A percentile compares a stretch with the other conserved stretches of the same genome.
These are phyloP conservation scores for Oryza coarctata DNA, from an alignment of 176 grass and related monocot genomes.

Conservation along the genomic window DNA sequence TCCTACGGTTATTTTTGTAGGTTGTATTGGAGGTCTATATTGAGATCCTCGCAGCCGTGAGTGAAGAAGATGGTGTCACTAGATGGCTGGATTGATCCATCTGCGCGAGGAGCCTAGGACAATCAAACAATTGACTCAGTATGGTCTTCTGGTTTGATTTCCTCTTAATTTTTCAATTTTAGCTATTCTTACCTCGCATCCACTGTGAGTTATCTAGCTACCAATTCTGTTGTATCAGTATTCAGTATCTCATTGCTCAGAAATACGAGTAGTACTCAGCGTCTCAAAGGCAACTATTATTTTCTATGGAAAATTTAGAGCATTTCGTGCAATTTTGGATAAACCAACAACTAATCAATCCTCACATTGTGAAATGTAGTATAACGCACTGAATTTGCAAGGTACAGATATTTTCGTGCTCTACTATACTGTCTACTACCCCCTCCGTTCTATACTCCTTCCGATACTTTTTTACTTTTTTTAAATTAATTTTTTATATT, in stretches of 20 bases:
- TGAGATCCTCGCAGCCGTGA: constrained; percentile 68
- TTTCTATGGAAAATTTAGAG: neutral
- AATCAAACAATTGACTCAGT: neutral
- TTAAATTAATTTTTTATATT: too few species aligned
- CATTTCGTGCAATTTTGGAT: neutral
- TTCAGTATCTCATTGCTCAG: neutral
- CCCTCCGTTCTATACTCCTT: too few species aligned
- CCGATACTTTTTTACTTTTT: too few species aligned
- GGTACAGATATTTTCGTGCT: neutral
- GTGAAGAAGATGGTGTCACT: constrained; percentile 79
- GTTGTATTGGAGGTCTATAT: constrained; percentile 65
- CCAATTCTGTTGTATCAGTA: neutral
- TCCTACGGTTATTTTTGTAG: constrained; percentile 34
- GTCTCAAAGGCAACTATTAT: neutral
- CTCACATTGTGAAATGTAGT: neutral
- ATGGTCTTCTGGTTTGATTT: constrained; percentile 21
- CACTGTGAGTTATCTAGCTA: neutral
- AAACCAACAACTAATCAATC: neutral
- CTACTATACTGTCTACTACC: neutral
- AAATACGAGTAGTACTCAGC: neutral
- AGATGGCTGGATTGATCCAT: constrained; percentile 68
- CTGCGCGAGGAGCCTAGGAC: neutral
- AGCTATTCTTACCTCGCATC: neutral
- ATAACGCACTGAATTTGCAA: neutral
- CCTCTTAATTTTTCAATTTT: neutral